Base-by-base conservation (phyloP, 1,284 basidiomycete genomes). In the Mycosarcoma maydis region DNA sequence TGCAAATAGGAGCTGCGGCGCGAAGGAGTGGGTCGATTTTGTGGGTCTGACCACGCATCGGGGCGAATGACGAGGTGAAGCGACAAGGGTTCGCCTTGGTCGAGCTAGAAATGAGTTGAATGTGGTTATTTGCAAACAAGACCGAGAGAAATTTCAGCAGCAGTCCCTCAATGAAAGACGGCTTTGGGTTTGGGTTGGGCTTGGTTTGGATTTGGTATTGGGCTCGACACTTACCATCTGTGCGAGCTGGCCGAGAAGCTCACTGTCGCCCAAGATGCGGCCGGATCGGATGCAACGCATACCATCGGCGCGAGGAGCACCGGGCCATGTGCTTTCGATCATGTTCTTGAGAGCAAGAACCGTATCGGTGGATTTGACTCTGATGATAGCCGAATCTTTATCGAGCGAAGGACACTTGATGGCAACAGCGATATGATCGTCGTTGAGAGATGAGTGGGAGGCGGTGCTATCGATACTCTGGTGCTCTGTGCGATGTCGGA, bases 31-130 rank as follows among this genome's bases (percentile, higher is more conserved):
- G 68, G 68, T 24, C 68, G 49, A 26, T 66, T 66, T 27, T 66
- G 61, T 45, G 68, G 68, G 51, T 71, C 68, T 32, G 60, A 55
- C 77, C 77, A 79, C 32, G 76, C 77, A 19, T 73, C 76, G 16
- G 78, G 78, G 2, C 68, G 75, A 36, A 80, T 76, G 44, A 76
- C 76, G 4, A 77, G 57, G 55, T 80, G 78, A 48, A 80, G 57
- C 14, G 73, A 59, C 7, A 72, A 39, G 11, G 70, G 54, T 29
- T 73, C 66, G 6, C 44, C 47, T 6, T 27, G 27, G 13, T 71
- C 57, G n/a, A 65, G 46, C 68, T 68, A 14, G 27, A 27, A 30
- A 26, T 27, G 49, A 42, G 53, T 32, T 9, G 20, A 22, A 3
- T 22, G n/a, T 11, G 24, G 19, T 5, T 4, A 42, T 17, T 17